Base-by-base conservation (phyloP, 768 basidiomycete species). In the Hortiboletus campestris region DNA sequence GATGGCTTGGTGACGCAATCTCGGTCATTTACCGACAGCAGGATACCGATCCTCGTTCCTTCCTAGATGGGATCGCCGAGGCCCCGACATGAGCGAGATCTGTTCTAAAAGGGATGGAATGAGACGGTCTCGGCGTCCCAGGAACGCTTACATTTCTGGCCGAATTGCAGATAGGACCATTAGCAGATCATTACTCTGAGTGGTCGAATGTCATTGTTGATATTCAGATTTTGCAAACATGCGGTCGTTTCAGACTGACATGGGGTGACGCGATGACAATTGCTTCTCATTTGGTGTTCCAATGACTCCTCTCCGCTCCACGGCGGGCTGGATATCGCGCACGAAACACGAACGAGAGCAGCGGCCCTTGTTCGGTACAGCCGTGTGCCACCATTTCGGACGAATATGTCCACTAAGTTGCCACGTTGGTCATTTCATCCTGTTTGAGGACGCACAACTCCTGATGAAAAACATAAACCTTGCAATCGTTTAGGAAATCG, bases 1-100 rank as follows among this genome's bases (percentile, higher is more conserved):
- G 54, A 52, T 60, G 60, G 46, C 53, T 14, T 51, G 34, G 54
- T 67, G 66, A 67, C 60, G 65, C 60, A 63, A 64, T 57, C 47
- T 60, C 58, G 59, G 60, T 46, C 63, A 56, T 65, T 59, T 59
- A 57, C 46, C 36, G 51, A 55, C 47, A 50, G 38, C 51, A 60
- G 40, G 35, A 38, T 32, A 55, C 53, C 45, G 57, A 43, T 51
- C 52, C 46, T 62, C 51, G 38, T 51, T 55, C 47, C 53, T 36
- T 39, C 49, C 48, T 39, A 57, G 54, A 54, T 62, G 40, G 46
- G 55, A 66, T 61, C 52, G 50, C 64, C 58, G 49, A 57, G 51
- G 57, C 49, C 47, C 52, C 53, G 60, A 47, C 60, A 38, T 42
- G n/a, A 49, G 49, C 44, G 46, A 62, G 58, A 55, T 55, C 53